A percentile compares a stretch with the other conserved stretches of the same genome.
phyloP scores from a whole-genome alignment of 2,329 filamentous ascomycete species.

The Alternaria gansuensis region DNA sequence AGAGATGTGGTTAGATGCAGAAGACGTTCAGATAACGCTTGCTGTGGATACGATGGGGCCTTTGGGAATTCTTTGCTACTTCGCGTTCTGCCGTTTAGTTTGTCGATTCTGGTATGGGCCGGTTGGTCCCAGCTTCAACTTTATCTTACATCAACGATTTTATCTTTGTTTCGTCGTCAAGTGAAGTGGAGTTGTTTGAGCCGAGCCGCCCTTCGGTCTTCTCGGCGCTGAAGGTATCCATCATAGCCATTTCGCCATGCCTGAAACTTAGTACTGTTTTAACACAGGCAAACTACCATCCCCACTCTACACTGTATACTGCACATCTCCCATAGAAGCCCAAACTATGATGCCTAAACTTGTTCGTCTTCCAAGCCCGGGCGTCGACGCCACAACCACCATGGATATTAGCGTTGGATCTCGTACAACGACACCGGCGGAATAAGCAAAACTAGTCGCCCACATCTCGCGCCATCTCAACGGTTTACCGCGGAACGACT shows the following conservation, averaged over 20 bases:
- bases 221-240: neutral
- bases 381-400: neutral
- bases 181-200: neutral
- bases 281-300: neutral
- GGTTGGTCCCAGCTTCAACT: slow-evolving; percentile 13
- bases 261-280: too few species aligned
- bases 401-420: slow-evolving; percentile 1
- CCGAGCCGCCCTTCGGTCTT: neutral
- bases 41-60: slow-evolving; percentile 4
- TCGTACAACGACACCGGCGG: slow-evolving; percentile 2
- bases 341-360: neutral
- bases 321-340: neutral
- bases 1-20: slow-evolving; percentile 5
- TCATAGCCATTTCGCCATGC: neutral
- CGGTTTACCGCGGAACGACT: neutral
- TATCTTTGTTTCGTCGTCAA: neutral
- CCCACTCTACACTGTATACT: neutral
- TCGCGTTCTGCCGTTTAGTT: neutral
- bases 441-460: neutral
- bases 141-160: slow-evolving; percentile 5
- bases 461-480: neutral
- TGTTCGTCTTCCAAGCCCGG: neutral
- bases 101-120: neutral
- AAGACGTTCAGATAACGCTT: slow-evolving; percentile 11
- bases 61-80: slow-evolving; percentile 6